Conservation (phyloP, 225 moss, liverwort and hornwort species). For the Sphagnum contortum region DNA sequence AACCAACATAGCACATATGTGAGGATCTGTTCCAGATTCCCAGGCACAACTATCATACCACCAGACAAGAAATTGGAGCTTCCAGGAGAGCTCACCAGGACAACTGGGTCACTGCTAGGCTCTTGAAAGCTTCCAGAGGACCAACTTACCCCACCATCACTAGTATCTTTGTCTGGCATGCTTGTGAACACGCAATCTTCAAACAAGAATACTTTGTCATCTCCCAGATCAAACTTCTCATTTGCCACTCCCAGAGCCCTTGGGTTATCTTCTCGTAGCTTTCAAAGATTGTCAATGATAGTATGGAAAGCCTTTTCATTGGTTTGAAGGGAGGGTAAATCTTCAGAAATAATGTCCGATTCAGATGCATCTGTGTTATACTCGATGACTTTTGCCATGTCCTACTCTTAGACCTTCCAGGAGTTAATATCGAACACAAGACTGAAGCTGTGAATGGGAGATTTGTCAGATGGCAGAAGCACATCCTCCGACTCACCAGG, state of each 20-base stretch:
- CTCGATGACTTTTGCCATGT: background rate
- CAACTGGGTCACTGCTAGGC: conserved; percentile 6
- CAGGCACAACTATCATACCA: background rate
- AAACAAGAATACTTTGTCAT: conserved; percentile 2
- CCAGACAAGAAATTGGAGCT: conserved; percentile 1
- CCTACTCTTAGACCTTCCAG: background rate
- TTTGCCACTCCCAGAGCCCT: background rate
- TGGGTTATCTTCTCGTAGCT: background rate
- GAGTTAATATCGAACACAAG: background rate
- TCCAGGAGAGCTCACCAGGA: conserved; percentile 5
- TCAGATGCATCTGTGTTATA: background rate
- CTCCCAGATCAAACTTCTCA: conserved; percentile 3
- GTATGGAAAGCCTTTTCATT: too few species aligned
- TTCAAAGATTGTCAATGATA: background rate
- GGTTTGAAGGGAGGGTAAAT: background rate
- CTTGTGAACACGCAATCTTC: background rate
- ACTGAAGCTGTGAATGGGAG: conserved; percentile 2
- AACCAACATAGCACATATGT: background rate
- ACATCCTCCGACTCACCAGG: conserved; percentile 19
- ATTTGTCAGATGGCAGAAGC: conserved; percentile 11
- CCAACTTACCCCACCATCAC: conserved; percentile 19
- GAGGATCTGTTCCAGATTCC: background rate
- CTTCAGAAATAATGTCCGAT: background rate
- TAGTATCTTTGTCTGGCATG: conserved; percentile 10
- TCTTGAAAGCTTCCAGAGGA: conserved; percentile 17